Conservation (phyloP, 2,329 filamentous ascomycete species). For the Botrytis tulipae region DNA sequence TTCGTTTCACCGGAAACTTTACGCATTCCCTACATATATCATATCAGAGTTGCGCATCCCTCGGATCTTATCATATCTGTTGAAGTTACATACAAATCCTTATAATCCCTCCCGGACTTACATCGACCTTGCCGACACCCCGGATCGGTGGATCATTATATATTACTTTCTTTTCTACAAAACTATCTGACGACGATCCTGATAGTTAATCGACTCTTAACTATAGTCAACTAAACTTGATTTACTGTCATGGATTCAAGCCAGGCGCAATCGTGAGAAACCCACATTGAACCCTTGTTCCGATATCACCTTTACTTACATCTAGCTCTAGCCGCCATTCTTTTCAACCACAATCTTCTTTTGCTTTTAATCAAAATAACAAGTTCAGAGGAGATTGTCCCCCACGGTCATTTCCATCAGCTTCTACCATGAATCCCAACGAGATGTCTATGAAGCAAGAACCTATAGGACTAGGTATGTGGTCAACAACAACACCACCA, state of each 20-base stretch:
- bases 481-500: conserved; percentile 54
- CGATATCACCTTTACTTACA: conserved; percentile 42
- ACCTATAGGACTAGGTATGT: conserved; percentile 48
- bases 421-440: conserved; percentile 50
- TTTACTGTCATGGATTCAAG: conserved; percentile 50
- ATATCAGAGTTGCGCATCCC: conserved; percentile 40
- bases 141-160: conserved; percentile 30
- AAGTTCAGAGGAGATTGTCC: conserved; percentile 48
- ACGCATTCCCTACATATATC: conserved; percentile 43
- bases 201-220: conserved; percentile 29
- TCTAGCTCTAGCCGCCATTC: conserved; percentile 46
- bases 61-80: conserved; percentile 36
- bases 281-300: conserved; percentile 31
- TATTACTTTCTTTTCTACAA: conserved; percentile 27
- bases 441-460: conserved; percentile 51
- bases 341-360: conserved; percentile 48
- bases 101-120: conserved; percentile 22
- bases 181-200: conserved; percentile 36
- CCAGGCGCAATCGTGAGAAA: conserved; percentile 53
- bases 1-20: conserved; percentile 39
- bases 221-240: conserved; percentile 32
- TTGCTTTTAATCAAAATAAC: conserved; percentile 50
- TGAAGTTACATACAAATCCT: conserved; percentile 34
- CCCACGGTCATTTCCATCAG: conserved; percentile 43
- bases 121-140: conserved; percentile 21